phyloP scores from a whole-genome alignment of 768 basidiomycete genomes.

The Solioccasus polychromus region DNA sequence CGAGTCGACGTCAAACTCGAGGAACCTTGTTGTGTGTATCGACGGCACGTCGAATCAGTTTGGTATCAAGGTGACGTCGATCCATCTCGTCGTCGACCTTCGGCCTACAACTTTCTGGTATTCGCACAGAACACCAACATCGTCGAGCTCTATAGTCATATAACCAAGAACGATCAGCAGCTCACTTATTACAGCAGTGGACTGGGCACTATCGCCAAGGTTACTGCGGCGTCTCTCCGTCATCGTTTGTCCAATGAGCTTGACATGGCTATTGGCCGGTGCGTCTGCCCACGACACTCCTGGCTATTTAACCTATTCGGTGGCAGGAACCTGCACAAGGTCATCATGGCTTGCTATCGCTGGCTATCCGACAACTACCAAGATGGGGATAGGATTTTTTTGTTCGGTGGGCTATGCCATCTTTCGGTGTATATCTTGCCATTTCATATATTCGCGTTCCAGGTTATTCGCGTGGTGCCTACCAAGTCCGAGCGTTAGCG shows the following conservation, averaged over 20 bases:
- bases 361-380: slow-evolving; percentile 42
- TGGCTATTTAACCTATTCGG: neutral
- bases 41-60: slow-evolving; percentile 42
- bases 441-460: slow-evolving; percentile 4
- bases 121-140: slow-evolving; percentile 39
- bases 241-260: slow-evolving; percentile 25
- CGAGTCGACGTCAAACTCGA: neutral
- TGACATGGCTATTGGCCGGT: slow-evolving; percentile 40
- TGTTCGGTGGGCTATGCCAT: slow-evolving; percentile 34
- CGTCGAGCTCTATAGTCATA: slow-evolving; percentile 35
- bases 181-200: slow-evolving; percentile 43
- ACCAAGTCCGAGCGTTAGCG: slow-evolving; percentile 41
- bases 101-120: neutral
- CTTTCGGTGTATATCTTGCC: neutral
- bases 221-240: slow-evolving; percentile 13
- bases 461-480: slow-evolving; percentile 51
- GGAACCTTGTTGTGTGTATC: slow-evolving; percentile 34
- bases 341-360: slow-evolving; percentile 35
- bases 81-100: neutral
- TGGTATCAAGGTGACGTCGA: slow-evolving; percentile 27
- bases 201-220: slow-evolving; percentile 36
- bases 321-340: slow-evolving; percentile 36
- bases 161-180: slow-evolving; percentile 33
- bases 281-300: neutral
- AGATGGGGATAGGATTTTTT: slow-evolving; percentile 37